Evolutionary conservation across 2,329 filamentous ascomycete genomes (phyloP), one percentile per base, ranked within the genome.

Genomic region (Cryphonectria nitschkei): DNA sequence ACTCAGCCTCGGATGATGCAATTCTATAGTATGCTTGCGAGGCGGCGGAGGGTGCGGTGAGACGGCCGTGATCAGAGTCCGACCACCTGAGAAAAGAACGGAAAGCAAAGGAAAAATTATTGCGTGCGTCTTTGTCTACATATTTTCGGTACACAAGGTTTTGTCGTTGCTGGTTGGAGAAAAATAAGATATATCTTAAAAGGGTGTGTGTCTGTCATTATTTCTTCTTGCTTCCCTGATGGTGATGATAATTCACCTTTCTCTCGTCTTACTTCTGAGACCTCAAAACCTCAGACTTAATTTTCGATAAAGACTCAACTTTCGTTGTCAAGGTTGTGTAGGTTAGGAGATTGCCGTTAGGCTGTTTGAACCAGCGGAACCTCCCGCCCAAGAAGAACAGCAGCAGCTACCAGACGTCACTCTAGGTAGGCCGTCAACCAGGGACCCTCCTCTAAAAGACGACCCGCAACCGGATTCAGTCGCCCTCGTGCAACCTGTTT

Each of bases 1-100:
- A 34, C 43, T 67, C 39, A 41, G 70, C 68, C 46, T 46, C 26
- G 43, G 11, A 72, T 70, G 71, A 72, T 72, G 71, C 71, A 72
- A 72, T 43, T 3, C 43, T 56, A 61, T 65, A 60, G 65, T 60
- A 22, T 43, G 32, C 61, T 68, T 72, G 65, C 65, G 68, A 72
- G 65, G 68, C 60, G 41, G 34, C 58, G 43, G 43, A 39, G 19
- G 29, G 14, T n/a, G 65, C 66, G 56, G 66, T 26, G 29, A 61
- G 67, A 68, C 67, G 67, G 67, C 50, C 32, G 43, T 54, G 9
- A 54, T 26, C n/a, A 68, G 43, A 39, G n/a, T 43, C 67, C 67
- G 67, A 58, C 39, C 22, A 6, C 19, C 39, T 34, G 29, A 26
- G 32, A 61, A 4, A 32, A 26, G 11, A 34, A 50, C 22, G 3